Percentiles rank a stretch among this genome's conserved stretches.
phyloP scores from a whole-genome alignment of 2,329 filamentous ascomycete genomes.

The Cadophora gregata region DNA sequence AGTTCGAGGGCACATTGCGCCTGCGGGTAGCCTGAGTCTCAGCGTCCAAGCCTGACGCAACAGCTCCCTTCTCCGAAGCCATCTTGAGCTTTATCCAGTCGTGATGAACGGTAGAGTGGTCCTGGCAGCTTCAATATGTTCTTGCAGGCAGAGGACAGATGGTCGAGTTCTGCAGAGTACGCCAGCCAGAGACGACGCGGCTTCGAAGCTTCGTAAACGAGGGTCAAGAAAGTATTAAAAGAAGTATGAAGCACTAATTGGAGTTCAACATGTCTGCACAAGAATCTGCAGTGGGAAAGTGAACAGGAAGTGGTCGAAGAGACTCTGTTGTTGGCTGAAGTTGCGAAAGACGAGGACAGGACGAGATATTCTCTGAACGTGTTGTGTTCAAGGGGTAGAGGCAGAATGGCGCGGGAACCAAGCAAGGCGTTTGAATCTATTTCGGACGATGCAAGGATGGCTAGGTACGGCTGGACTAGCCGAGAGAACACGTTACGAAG shows the following conservation, averaged over 20 bases:
- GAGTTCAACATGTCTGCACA: constrained; percentile 40
- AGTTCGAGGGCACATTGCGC: constrained; percentile 55
- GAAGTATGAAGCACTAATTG: constrained; percentile 35
- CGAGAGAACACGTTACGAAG: constrained; percentile 19
- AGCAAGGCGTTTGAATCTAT: constrained; percentile 15
- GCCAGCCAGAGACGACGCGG: constrained; percentile 23
- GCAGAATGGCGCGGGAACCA: background rate
- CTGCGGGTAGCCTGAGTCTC: constrained; percentile 61
- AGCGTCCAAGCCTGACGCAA: constrained; percentile 64
- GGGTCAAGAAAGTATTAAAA: constrained; percentile 38
- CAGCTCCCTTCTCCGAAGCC: constrained; percentile 54
- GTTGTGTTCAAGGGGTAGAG: constrained; percentile 16
- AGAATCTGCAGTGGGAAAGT: constrained; percentile 27
- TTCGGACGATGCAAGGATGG: constrained; percentile 18
- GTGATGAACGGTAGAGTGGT: constrained; percentile 3
- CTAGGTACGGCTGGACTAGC: constrained; percentile 14
- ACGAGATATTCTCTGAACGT: constrained; percentile 1
- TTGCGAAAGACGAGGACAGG: constrained; percentile 11
- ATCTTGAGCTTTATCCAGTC: constrained; percentile 34
- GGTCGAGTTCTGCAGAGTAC: background rate
- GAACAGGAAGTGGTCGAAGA: constrained; percentile 22
- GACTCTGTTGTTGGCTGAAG: constrained; percentile 22
- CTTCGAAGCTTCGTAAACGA: constrained; percentile 27
- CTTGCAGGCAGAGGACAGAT: constrained; percentile 13
- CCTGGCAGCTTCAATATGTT: constrained; percentile 1